Percentiles rank a stretch among this genome's conserved stretches.
These are phyloP conservation scores for Cercospora citrullina DNA, from an alignment of 2,329 filamentous ascomycete species.

Conservation along the genomic window DNA sequence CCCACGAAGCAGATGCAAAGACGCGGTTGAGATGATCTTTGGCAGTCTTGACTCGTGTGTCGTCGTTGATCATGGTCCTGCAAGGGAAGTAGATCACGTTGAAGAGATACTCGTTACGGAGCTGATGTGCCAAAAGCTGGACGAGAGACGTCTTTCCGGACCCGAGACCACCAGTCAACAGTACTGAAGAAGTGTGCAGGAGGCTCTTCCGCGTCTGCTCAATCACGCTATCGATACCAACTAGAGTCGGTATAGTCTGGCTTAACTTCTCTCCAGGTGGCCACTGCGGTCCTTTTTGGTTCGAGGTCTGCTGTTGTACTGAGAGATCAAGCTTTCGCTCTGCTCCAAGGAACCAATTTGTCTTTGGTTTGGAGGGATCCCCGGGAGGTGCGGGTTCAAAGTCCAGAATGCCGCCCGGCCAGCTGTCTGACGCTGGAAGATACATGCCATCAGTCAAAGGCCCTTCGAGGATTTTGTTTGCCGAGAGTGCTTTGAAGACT, in stretches of 20 bases:
- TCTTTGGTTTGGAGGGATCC: slow-evolving; percentile 48
- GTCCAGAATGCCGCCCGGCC: slow-evolving; percentile 80
- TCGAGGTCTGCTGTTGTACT: slow-evolving; percentile 72
- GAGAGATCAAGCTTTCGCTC: slow-evolving; percentile 74
- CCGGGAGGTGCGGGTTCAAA: slow-evolving; percentile 63
- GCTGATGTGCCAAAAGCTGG: slow-evolving; percentile 69
- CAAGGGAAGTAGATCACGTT: slow-evolving; percentile 86
- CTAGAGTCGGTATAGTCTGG: slow-evolving; percentile 60
- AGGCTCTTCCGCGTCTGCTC: slow-evolving; percentile 73
- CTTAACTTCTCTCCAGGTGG: slow-evolving; percentile 60
- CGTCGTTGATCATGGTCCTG: slow-evolving; percentile 82
- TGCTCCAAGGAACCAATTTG: slow-evolving; percentile 73
- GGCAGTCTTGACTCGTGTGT: slow-evolving; percentile 83
- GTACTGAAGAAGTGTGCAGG: slow-evolving; percentile 80
- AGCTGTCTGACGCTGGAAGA: slow-evolving; percentile 65
- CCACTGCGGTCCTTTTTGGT: slow-evolving; percentile 52
- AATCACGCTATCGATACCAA: slow-evolving; percentile 80
- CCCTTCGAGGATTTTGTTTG: slow-evolving; percentile 70
- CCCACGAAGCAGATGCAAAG: slow-evolving; percentile 90
- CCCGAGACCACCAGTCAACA: slow-evolving; percentile 85
- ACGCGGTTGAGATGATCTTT: slow-evolving; percentile 82
- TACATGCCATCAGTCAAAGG: slow-evolving; percentile 88
- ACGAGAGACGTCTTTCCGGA: slow-evolving; percentile 85
- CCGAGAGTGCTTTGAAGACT: slow-evolving; percentile 68
- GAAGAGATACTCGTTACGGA: slow-evolving; percentile 73